phyloP scores from a whole-genome alignment of 306 rosid genomes.

The Datisca glomerata region DNA sequence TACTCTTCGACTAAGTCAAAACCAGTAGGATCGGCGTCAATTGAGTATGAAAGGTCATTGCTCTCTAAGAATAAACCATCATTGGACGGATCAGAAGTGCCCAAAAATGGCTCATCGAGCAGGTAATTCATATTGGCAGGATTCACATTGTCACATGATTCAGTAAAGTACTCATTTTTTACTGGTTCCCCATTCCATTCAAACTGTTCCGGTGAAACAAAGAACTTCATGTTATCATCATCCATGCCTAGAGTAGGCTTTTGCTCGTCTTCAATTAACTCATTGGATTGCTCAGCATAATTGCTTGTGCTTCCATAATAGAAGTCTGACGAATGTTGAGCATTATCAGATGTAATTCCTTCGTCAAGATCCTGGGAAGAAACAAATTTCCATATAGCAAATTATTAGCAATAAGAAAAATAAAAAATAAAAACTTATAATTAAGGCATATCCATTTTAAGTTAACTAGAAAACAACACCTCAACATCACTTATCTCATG shows the following conservation, averaged over 20 bases:
- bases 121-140: conserved; percentile 11
- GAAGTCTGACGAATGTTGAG: conserved; percentile 22
- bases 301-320: conserved; percentile 56
- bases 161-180: conserved; percentile 29
- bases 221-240: conserved; percentile 16
- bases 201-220: conserved; percentile 22
- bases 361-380: conserved; percentile 29
- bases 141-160: conserved; percentile 16
- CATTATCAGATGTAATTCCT: conserved; percentile 15
- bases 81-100: conserved; percentile 17
- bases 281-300: conserved; percentile 26
- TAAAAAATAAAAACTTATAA: background rate
- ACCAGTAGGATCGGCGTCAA: conserved; percentile 24
- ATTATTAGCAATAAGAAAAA: background rate
- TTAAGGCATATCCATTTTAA: background rate
- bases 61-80: conserved; percentile 48
- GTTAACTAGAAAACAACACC: background rate
- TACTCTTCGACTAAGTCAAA: conserved; percentile 49
- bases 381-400: background rate
- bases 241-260: conserved; percentile 20
- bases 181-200: conserved; percentile 14
- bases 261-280: conserved; percentile 22
- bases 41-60: conserved; percentile 42
- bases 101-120: conserved; percentile 17
- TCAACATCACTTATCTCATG: background rate